These are phyloP conservation scores for Tuber indicum DNA, from an alignment of 495 filamentous ascomycete genomes.

Conservation along the genomic window DNA sequence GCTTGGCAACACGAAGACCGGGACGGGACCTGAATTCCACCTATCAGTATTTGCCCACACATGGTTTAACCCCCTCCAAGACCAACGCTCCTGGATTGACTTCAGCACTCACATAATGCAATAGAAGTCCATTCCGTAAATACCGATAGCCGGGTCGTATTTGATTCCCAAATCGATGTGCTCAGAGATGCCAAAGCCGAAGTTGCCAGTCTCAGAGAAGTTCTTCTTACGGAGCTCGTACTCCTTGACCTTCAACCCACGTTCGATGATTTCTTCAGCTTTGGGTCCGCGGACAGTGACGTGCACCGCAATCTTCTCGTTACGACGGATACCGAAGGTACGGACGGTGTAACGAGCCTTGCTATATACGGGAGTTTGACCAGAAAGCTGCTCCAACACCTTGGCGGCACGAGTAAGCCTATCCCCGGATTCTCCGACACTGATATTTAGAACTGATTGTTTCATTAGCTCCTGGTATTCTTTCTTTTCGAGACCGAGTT, in stretches of 20 bases:
- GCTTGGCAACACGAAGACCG: slow-evolving; percentile 93
- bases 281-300: slow-evolving; percentile 99
- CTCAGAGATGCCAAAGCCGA: slow-evolving; percentile 99
- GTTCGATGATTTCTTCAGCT: slow-evolving; percentile 99
- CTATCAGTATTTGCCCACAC: slow-evolving; percentile 34
- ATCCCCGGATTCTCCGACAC: slow-evolving; percentile 99
- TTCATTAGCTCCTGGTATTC: background rate
- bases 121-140: slow-evolving; percentile 99
- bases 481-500: background rate
- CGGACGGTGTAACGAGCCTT: slow-evolving; percentile 99
- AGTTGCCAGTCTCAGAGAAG: slow-evolving; percentile 99
- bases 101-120: slow-evolving; percentile 79
- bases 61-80: background rate
- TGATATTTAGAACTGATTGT: slow-evolving; percentile 90
- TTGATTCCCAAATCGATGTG: slow-evolving; percentile 99
- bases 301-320: slow-evolving; percentile 99
- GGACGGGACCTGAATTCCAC: slow-evolving; percentile 65
- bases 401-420: slow-evolving; percentile 99
- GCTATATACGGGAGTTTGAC: slow-evolving; percentile 97
- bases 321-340: slow-evolving; percentile 99
- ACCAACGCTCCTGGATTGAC: background rate
- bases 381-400: slow-evolving; percentile 98
- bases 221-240: slow-evolving; percentile 98
- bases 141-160: slow-evolving; percentile 98
- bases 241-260: slow-evolving; percentile 99